Base-by-base conservation (phyloP, 108 stramenopile genomes). In the Skeletonema grethae region DNA sequence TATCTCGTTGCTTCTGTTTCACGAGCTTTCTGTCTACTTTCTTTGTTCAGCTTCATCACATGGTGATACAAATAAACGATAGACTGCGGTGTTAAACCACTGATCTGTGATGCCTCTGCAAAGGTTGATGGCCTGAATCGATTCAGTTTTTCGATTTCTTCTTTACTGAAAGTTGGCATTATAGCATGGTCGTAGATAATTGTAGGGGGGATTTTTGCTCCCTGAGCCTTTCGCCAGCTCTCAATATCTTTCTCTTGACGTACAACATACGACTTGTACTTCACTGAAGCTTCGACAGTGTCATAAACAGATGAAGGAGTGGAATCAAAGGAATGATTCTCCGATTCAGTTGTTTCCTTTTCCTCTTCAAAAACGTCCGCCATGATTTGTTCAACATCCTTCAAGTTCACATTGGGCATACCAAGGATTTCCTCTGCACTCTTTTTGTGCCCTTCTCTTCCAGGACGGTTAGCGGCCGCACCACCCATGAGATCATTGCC, bases 201-300 rank as follows among this genome's bases (percentile, higher is more conserved):
- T 55, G 89, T 88, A 4, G 93, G 84, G 32, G 98, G 98, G 41
- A 99, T 97, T n/a, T 79, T 70, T 30, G 88, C 78, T 41, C 92
- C 93, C 69, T 95, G 91, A 8, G 94, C 92, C 61, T 82, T 87
- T 18, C 95, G 71, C 96, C 95, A 98, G 61, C 87, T 89, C 61
- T 96, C 97, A 83, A 99, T 98, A 65, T 99, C 98, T 64, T 86
- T 85, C 70, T 95, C 84, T 75, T 98, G 97, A 35, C 97, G 69
- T 7, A 78, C 58, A 30, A 95, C 92, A 72, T 95, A 97, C 32
- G 85, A 81, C 57, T 83, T 76, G 72, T 98, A 98, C 82, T 98
- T 98, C 72, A 96, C 87, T 0, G 83, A 67, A 43, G 97, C 97
- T 82, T 97, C 97, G 1, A 98, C 97, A 8, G 97, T 94, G 75